Conservation (phyloP, 257 asterid species). For the Solanum ossicruentum region DNA sequence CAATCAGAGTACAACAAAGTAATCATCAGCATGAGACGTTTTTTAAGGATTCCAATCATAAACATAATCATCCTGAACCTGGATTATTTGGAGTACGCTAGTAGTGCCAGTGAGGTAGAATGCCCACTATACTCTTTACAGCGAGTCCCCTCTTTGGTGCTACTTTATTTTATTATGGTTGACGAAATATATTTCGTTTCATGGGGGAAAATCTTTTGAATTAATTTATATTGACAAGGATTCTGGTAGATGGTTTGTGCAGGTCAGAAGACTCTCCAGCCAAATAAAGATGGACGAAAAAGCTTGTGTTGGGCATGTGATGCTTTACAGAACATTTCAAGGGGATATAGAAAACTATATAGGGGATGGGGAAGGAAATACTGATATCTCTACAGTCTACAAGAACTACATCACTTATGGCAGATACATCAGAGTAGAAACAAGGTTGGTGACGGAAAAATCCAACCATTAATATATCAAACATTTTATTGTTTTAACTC, state of each 20-base stretch:
- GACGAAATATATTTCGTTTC: neutral
- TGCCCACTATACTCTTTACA: neutral
- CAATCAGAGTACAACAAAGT: neutral
- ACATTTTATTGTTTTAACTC: neutral
- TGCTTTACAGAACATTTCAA: neutral
- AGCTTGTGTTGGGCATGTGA: neutral
- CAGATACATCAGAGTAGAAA: neutral
- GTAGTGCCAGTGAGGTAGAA: neutral
- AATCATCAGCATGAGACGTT: neutral
- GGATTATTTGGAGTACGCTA: neutral
- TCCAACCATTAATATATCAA: neutral
- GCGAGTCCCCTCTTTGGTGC: neutral
- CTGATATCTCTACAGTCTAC: neutral
- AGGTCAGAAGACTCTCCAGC: neutral
- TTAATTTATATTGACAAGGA: neutral
- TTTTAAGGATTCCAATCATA: neutral
- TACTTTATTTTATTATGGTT: neutral
- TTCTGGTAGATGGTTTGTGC: neutral
- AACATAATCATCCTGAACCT: neutral
- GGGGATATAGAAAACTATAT: neutral
- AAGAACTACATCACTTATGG: neutral
- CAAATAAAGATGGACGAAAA: neutral
- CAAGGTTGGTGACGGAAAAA: neutral
- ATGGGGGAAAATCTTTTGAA: neutral
- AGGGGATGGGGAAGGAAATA: neutral